Evolutionary conservation across 108 stramenopile species (phyloP), one percentile per base, ranked within the genome.

Genomic region (Skeletonema grethae): DNA sequence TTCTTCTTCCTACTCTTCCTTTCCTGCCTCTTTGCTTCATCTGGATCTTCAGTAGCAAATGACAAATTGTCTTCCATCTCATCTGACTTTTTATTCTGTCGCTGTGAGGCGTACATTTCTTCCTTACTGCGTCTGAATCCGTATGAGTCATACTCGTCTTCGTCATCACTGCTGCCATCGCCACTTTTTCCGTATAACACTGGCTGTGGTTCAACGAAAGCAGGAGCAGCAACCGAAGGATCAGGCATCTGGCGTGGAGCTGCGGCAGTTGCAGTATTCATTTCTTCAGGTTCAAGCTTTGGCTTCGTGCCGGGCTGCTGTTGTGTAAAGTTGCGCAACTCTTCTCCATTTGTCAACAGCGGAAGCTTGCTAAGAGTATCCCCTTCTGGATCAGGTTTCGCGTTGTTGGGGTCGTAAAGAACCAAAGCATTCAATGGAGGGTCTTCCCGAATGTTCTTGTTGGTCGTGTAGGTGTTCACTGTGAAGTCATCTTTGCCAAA

Each of bases 401-500:
- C n/a, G 0, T 53, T 9, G 7, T 53, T 16, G 3, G 50, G 50
- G 22, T 53, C 50, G 50, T 53, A 53, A 22, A 53, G 4, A 22
- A n/a, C n/a, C 18, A 53, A 0, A 2, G 50, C 50, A 53, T 53
- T 22, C 22, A 53, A 9, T 9, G 22, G 22, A 9, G 50, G 50
- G 9, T 53, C 50, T 53, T 53, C 22, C 7, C 3, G 0, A 53
- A 1, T 53, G 22, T 22, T 53, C 6, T 53, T 36, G 53, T 34
- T 55, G 32, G 10, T 65, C 34, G 28, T 65, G 75, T 77, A 77
- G 2, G 76, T 77, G 25, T 77, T 68, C 13, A 77, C 25, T 8
- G 76, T 77, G 36, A 77, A 77, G 9, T 43, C 69, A 69, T 57
- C 57, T 25, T 60, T 63, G 10, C 58, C 65, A 65, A 70, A 65